Base-by-base conservation (phyloP, 2,329 filamentous ascomycete species). In the Colletotrichum tropicale region DNA sequence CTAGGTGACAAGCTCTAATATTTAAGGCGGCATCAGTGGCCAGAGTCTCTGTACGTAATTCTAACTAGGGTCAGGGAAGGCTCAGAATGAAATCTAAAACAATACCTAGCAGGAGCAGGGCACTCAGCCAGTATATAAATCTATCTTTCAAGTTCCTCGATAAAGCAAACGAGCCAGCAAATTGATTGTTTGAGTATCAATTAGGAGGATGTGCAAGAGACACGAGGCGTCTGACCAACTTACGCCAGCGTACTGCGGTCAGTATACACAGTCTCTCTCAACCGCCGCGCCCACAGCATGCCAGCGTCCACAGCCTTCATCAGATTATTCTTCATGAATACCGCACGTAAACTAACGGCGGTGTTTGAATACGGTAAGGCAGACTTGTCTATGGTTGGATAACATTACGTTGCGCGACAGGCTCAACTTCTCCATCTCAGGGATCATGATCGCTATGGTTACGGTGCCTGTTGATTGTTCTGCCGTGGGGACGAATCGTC, bases 31-130 rank as follows among this genome's bases (percentile, higher is more conserved):
- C 9, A n/a, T 1, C 2, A n/a, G 5, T n/a, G 1, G 38, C 38
- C 12, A 21, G 6, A n/a, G 18, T 48, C 9, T 48, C 2, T n/a
- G 18, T n/a, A n/a, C 9, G 38, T 10, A 3, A 43, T 3, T 43
- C 38, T 5, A 43, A 1, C 38, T 43, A 43, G 36, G 18, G 38
- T n/a, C 16, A 3, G 8, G 9, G 38, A 43, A 43, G 9, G n/a
- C 18, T 43, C 3, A 6, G 18, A 48, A 1, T 12, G 38, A n/a
- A 48, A 10, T 0, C 38, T 2, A 5, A n/a, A n/a, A 4, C 18
- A 6, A 12, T 6, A 10, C 9, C 9, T 48, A 9, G n/a, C 18
- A 48, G 3, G 38, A 43, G 38, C 9, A 48, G 38, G 9, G 8
- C 18, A 9, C 18, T 10, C 18, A 6, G 38, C n/a, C 38, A 3